Percentiles rank a stretch among this genome's conserved stretches.
phyloP scores from a whole-genome alignment of 345 rosid genomes.

The Brassica juncea region DNA sequence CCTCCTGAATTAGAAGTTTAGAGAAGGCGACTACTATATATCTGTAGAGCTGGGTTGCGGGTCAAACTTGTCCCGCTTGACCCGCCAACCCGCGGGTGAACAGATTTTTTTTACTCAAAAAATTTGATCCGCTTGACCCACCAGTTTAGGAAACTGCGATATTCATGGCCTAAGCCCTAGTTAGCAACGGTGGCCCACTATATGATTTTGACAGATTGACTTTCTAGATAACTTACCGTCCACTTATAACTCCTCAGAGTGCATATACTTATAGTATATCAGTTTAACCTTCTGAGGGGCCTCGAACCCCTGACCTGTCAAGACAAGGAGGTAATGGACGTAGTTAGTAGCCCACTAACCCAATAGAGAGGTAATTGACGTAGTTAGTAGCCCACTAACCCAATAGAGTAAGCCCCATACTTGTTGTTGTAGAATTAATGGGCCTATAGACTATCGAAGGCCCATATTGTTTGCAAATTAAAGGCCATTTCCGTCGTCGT shows the following conservation, averaged over 20 bases:
- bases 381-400: neutral
- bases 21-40: neutral
- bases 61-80: too few species aligned
- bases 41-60: too few species aligned
- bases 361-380: neutral
- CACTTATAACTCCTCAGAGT: neutral
- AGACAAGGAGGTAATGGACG: neutral
- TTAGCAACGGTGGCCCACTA: neutral
- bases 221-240: constrained; percentile 1
- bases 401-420: neutral
- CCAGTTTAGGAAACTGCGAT: too few species aligned
- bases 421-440: neutral
- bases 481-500: neutral
- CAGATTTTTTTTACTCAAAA: too few species aligned
- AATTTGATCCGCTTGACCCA: too few species aligned
- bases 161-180: neutral
- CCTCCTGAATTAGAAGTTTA: neutral
- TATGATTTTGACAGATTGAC: constrained; percentile 13
- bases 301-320: neutral
- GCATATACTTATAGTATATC: neutral
- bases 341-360: neutral
- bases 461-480: neutral
- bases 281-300: neutral
- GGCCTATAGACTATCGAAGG: neutral
- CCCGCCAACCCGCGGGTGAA: too few species aligned